A percentile compares a stretch with the other conserved stretches of the same genome.
Conservation (phyloP, 129 eudicot species). For the Helianthus tuberosus region DNA sequence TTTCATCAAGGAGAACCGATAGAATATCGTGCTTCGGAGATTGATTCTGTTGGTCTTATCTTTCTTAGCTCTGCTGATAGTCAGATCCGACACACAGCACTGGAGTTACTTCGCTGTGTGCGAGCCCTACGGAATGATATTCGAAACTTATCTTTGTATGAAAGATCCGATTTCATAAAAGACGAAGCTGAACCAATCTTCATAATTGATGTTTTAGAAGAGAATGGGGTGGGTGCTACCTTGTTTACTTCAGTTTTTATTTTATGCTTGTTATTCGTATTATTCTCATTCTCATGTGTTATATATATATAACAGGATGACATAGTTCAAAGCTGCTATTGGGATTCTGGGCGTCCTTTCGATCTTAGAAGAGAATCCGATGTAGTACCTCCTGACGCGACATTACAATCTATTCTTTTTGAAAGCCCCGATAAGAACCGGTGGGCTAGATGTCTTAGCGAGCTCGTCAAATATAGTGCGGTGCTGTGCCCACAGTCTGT, state of each 20-base stretch:
- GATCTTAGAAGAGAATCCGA: slow-evolving; percentile 90
- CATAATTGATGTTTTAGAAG: slow-evolving; percentile 93
- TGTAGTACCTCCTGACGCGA: slow-evolving; percentile 89
- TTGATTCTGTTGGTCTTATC: slow-evolving; percentile 95
- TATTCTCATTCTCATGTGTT: background rate
- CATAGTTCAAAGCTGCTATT: slow-evolving; percentile 96
- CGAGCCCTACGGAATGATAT: slow-evolving; percentile 93
- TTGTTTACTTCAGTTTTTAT: background rate
- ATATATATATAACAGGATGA: slow-evolving; percentile 64
- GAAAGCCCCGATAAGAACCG: slow-evolving; percentile 98
- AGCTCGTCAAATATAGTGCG: slow-evolving; percentile 90
- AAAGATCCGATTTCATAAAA: slow-evolving; percentile 60
- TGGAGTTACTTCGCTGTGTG: slow-evolving; percentile 93
- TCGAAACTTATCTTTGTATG: slow-evolving; percentile 53
- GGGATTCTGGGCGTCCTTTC: slow-evolving; percentile 94
- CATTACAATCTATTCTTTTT: slow-evolving; percentile 87
- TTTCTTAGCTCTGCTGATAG: slow-evolving; percentile 96
- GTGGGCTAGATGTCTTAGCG: slow-evolving; percentile 98
- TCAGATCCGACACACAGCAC: slow-evolving; percentile 93
- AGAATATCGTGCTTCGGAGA: slow-evolving; percentile 93
- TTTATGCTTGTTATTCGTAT: background rate
- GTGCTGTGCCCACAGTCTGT: slow-evolving; percentile 95
- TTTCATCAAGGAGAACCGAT: slow-evolving; percentile 82
- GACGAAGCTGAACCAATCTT: slow-evolving; percentile 92
- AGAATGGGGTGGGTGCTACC: slow-evolving; percentile 84